Conservation (phyloP, 2,329 filamentous ascomycete genomes). For the Claviceps sp. region DNA sequence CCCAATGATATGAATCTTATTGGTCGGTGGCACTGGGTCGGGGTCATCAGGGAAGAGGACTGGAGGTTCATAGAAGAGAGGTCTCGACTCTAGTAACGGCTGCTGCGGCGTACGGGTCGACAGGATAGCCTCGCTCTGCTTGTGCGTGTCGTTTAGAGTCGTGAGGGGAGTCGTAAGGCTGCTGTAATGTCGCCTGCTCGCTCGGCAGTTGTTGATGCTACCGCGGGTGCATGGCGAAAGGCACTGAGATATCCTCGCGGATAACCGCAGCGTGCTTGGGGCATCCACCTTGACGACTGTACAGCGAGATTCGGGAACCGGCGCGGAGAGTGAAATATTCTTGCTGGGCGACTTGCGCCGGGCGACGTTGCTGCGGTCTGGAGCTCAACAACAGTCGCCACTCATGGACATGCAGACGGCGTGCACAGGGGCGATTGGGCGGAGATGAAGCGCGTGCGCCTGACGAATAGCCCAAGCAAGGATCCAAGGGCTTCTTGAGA, state of each 20-base stretch:
- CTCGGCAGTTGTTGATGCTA: conserved; percentile 24
- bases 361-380: background rate
- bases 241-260: conserved; percentile 27
- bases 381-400: background rate
- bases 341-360: background rate
- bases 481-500: no score
- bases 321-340: background rate
- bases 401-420: no score
- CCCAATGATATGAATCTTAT: conserved; percentile 29
- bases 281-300: conserved; percentile 21
- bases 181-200: conserved; percentile 22
- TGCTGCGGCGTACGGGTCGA: conserved; percentile 9
- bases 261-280: conserved; percentile 27
- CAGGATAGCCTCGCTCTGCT: conserved; percentile 11
- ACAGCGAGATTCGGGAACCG: background rate
- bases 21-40: conserved; percentile 16
- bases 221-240: conserved; percentile 25
- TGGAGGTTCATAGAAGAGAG: conserved; percentile 22
- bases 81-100: conserved; percentile 6
- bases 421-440: no score
- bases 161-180: conserved; percentile 16
- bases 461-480: no score
- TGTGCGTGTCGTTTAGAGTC: conserved; percentile 11
- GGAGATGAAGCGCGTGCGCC: no score
- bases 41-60: conserved; percentile 21